Base-by-base conservation (phyloP, 108 stramenopile genomes). In the Epithemia pelagica region DNA sequence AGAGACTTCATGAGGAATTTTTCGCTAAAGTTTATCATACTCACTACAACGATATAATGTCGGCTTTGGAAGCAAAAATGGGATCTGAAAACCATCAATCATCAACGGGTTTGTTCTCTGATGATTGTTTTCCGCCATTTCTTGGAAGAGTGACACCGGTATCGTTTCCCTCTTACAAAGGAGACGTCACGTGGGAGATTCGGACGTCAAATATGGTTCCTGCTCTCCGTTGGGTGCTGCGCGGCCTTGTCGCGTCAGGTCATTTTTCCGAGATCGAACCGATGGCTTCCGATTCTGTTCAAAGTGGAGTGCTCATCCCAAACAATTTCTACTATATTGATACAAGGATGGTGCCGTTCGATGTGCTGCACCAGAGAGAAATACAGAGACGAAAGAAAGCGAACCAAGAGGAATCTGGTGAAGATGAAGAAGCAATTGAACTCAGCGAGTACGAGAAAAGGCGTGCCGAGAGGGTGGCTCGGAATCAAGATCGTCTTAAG, bases 401-500 rank as follows among this genome's bases (percentile, higher is more conserved):
- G 26, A 61, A 22, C 25, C 53, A 52, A 19, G 74, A 58, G 7
- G 72, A 74, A 18, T 57, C 69, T 26, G 78, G 73, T 0, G 80
- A 77, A 20, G 72, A 73, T 0, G 77, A 75, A 54, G 84, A 87
- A 27, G 90, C 79, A 55, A 71, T 91, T 58, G 94, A 95, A 68
- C 60, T 91, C 70, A 91, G 87, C 63, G 94, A 82, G 59, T 95
- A 95, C 71, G 94, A 95, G 66, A 86, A 90, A 69, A 69, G 84
- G 59, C 78, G 94, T 30, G 89, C 87, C 2, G 90, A 88, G 30
- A 79, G 89, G 23, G 87, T 95, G 0, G 85, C 87, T 28, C 64
- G 94, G 33, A 95, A 95, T 75, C 84, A 85, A 21, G 94, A 91
- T 55, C 84, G 87, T 23, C 76, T 95, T 28, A 88, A 89, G 70